phyloP scores from a whole-genome alignment of 2,329 filamentous ascomycete genomes.

The Pseudocercospora musae region DNA sequence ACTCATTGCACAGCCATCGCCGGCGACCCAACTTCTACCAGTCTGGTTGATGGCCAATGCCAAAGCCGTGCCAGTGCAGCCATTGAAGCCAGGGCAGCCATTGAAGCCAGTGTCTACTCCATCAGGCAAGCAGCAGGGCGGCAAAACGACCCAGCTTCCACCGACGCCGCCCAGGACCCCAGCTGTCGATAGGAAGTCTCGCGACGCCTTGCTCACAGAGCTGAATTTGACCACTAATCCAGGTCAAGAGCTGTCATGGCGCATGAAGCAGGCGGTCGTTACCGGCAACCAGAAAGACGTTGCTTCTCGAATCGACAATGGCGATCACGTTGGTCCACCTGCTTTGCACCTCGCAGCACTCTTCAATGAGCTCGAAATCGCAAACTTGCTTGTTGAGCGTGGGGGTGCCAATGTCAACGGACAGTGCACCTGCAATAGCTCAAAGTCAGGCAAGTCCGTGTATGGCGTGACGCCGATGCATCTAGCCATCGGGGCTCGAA shows the following conservation, averaged over 20 bases:
- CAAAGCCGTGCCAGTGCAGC: not conserved
- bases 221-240: not conserved
- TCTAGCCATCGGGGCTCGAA: constrained; percentile 8
- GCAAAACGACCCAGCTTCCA: not conserved
- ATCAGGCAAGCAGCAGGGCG: not conserved
- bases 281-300: not conserved
- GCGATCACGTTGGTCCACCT: not conserved
- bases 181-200: not conserved
- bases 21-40: constrained; percentile 7
- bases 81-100: not conserved
- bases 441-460: not conserved
- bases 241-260: not conserved
- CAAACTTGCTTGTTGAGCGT: constrained; percentile 1
- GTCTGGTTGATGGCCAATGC: constrained; percentile 9
- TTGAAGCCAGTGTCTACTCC: not conserved
- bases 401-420: not conserved
- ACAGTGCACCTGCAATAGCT: not conserved
- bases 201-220: constrained; percentile 2
- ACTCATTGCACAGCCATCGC: not conserved
- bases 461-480: constrained; percentile 14
- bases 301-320: constrained; percentile 1
- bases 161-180: not conserved
- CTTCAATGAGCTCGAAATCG: constrained; percentile 6
- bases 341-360: constrained; percentile 11
- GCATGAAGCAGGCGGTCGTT: constrained; percentile 7